Conservation (phyloP, 768 basidiomycete species). For the Mycena capillaripes region DNA sequence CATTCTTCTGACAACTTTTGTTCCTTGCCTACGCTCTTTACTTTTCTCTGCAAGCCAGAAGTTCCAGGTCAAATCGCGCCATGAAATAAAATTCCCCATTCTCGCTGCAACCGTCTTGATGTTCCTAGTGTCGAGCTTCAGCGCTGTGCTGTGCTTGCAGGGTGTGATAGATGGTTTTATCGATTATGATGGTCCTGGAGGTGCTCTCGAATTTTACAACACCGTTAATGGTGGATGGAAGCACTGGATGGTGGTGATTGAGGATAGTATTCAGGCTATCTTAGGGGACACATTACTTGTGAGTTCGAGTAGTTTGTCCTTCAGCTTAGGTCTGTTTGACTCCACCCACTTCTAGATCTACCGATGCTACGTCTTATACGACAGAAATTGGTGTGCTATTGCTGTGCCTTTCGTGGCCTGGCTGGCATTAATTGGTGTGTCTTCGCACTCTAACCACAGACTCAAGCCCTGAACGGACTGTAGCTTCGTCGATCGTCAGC, state of each 20-base stretch:
- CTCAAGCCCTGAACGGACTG: no score
- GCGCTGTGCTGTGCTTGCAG: constrained; percentile 11
- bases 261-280: constrained; percentile 21
- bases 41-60: constrained; percentile 24
- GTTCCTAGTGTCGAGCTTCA: constrained; percentile 23
- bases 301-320: not conserved
- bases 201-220: not conserved
- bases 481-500: not conserved
- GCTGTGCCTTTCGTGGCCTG: not conserved
- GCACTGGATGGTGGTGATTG: constrained; percentile 23
- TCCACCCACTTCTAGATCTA: constrained; percentile 4
- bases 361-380: constrained; percentile 26
- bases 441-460: not conserved
- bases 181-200: constrained; percentile 14
- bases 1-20: constrained; percentile 23
- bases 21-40: constrained; percentile 21
- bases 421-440: constrained; percentile 10
- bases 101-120: constrained; percentile 7
- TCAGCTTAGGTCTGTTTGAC: not conserved
- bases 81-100: constrained; percentile 23
- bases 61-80: constrained; percentile 7
- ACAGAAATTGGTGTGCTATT: constrained; percentile 20
- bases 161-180: constrained; percentile 22
- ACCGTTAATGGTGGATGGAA: constrained; percentile 6
- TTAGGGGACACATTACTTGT: constrained; percentile 21